phyloP scores from a whole-genome alignment of 805 yeast genomes.

The Candida yuanshanica region DNA sequence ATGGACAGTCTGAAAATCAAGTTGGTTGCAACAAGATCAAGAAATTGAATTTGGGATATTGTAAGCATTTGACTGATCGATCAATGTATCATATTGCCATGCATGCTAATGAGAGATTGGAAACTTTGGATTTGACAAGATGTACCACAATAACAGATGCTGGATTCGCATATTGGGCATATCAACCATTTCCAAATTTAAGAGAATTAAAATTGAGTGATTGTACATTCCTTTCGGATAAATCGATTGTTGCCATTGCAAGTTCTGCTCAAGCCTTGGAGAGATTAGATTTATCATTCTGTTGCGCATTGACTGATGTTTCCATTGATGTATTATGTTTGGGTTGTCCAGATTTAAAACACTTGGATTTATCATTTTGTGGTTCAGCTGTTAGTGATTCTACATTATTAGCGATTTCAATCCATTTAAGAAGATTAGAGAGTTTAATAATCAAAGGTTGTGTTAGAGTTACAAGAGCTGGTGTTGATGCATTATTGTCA shows the following conservation, averaged over 20 bases:
- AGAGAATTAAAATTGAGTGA: slow-evolving; percentile 53
- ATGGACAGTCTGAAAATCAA: slow-evolving; percentile 1
- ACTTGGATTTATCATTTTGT: slow-evolving; percentile 62
- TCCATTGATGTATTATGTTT: slow-evolving; percentile 61
- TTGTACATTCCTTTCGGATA: slow-evolving; percentile 69
- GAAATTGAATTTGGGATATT: slow-evolving; percentile 57
- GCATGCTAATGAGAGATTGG: slow-evolving; percentile 51
- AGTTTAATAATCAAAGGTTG: slow-evolving; percentile 59
- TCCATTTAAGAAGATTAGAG: slow-evolving; percentile 45
- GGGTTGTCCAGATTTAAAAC: slow-evolving; percentile 53
- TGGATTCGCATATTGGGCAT: slow-evolving; percentile 65
- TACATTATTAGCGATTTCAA: slow-evolving; percentile 53
- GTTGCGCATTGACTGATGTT: slow-evolving; percentile 68
- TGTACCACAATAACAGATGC: slow-evolving; percentile 75
- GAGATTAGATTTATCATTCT: slow-evolving; percentile 58
- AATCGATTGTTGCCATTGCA: slow-evolving; percentile 55
- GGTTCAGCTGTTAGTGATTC: slow-evolving; percentile 77
- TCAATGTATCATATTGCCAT: slow-evolving; percentile 58
- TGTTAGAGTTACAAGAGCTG: slow-evolving; percentile 70
- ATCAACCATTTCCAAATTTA: slow-evolving; percentile 47
- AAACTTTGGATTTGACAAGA: slow-evolving; percentile 56
- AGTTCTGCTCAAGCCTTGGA: slow-evolving; percentile 54
- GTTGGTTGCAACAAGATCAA: slow-evolving; percentile 58
- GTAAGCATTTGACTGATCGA: slow-evolving; percentile 68
- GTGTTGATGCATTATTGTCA: slow-evolving; percentile 60